Evolutionary conservation across 441 rosid genomes (phyloP).

Genomic region (Daphne laureola): DNA sequence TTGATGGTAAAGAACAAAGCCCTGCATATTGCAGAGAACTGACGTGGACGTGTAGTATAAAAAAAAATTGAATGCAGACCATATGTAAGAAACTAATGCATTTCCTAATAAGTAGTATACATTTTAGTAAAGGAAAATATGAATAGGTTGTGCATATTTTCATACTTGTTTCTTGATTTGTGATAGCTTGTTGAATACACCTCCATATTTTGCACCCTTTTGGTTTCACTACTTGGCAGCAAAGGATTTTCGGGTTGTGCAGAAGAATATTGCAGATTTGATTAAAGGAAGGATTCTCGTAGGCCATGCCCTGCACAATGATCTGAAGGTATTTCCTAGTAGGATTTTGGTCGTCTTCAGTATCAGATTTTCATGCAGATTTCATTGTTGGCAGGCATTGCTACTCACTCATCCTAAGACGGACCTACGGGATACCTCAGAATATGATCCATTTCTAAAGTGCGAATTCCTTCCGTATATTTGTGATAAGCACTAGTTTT

Average conservation of each 20-base stretch:
- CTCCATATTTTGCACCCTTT: background rate
- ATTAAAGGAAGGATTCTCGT: constrained; percentile 76
- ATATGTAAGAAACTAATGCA: too few species aligned
- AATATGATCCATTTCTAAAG: constrained; percentile 77
- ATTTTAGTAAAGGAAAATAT: background rate
- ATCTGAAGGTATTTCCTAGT: constrained; percentile 62
- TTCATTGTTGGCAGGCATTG: constrained; percentile 43
- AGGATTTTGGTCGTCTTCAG: constrained; percentile 3
- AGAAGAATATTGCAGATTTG: constrained; percentile 79
- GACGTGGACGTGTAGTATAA: too few species aligned
- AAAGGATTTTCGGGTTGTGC: constrained; percentile 66
- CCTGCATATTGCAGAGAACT: too few species aligned
- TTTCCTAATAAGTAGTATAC: too few species aligned
- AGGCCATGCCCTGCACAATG: constrained; percentile 91
- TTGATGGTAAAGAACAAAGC: too few species aligned
- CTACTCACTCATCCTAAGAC: constrained; percentile 76
- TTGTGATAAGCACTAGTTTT: constrained; percentile 4
- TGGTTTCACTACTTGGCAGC: constrained; percentile 37
- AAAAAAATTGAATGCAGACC: too few species aligned
- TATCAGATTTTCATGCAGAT: background rate
- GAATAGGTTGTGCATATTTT: background rate
- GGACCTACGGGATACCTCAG: constrained; percentile 71
- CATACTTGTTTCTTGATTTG: background rate
- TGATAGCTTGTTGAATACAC: background rate
- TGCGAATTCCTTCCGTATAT: constrained; percentile 20